Evolutionary conservation across 2,329 filamentous ascomycete genomes (phyloP).

Genomic region (Chaetomium strumarium): DNA sequence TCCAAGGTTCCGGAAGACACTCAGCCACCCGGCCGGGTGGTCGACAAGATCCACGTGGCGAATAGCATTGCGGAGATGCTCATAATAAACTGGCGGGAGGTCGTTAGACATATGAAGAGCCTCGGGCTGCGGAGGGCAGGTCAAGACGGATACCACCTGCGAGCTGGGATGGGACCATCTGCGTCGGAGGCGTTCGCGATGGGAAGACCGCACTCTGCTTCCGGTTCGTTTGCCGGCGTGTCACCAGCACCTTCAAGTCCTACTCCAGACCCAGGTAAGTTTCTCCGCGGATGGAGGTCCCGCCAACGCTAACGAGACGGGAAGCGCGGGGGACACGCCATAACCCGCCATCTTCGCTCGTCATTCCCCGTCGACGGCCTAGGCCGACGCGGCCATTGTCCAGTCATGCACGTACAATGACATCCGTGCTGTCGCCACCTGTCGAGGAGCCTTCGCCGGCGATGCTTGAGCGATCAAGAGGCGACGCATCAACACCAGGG

Average conservation of each 20-base stretch:
- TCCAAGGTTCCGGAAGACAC: conserved; percentile 23
- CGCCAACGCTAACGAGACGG: conserved; percentile 5
- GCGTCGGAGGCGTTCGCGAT: conserved; percentile 37
- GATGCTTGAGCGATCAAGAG: background rate
- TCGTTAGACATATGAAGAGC: conserved; percentile 54
- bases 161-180: conserved; percentile 32
- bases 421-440: conserved; percentile 23
- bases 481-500: background rate
- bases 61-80: conserved; percentile 60
- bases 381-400: conserved; percentile 18
- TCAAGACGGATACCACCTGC: conserved; percentile 7
- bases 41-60: conserved; percentile 54
- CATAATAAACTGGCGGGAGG: conserved; percentile 58
- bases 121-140: conserved; percentile 33
- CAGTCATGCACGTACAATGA: conserved; percentile 1
- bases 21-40: conserved; percentile 25
- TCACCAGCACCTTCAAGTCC: conserved; percentile 37
- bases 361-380: conserved; percentile 20
- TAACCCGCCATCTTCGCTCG: conserved; percentile 8
- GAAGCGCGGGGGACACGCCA: background rate
- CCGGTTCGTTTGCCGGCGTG: conserved; percentile 19
- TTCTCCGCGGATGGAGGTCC: background rate
- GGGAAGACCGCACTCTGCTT: conserved; percentile 11
- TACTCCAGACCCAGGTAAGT: conserved; percentile 25
- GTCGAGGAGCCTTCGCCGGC: conserved; percentile 19